Conservation (phyloP, 176 grass and related monocot species). For the Lolium multiflorum region DNA sequence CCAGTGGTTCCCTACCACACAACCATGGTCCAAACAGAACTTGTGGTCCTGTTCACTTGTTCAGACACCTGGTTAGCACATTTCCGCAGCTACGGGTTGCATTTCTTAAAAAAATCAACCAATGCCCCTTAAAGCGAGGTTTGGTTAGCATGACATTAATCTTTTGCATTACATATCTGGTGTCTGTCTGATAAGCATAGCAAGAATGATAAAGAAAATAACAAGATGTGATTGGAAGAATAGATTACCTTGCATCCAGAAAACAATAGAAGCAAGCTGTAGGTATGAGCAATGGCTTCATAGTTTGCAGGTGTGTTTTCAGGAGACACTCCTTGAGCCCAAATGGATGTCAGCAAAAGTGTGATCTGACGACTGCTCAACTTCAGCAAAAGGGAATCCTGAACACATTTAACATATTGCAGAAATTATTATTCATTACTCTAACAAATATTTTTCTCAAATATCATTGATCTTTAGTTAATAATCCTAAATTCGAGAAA, state of each 20-base stretch:
- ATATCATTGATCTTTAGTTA: conserved; percentile 32
- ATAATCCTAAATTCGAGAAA: conserved; percentile 34
- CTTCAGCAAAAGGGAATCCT: conserved; percentile 81
- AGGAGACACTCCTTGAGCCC: conserved; percentile 85
- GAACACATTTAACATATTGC: conserved; percentile 54
- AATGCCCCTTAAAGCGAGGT: background rate
- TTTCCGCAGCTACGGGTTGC: conserved; percentile 16
- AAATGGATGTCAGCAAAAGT: conserved; percentile 92
- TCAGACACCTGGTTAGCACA: background rate
- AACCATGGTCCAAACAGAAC: conserved; percentile 23
- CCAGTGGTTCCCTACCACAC: background rate
- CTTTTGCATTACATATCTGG: conserved; percentile 14
- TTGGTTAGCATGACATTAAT: conserved; percentile 25
- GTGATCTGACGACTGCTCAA: conserved; percentile 88
- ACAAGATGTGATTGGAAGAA: background rate
- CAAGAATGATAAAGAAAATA: conserved; percentile 37
- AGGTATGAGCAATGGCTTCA: conserved; percentile 98
- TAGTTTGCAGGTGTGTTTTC: conserved; percentile 89
- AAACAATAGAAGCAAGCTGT: conserved; percentile 87
- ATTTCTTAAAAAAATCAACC: background rate
- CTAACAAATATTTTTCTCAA: conserved; percentile 42
- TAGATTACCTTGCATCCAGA: conserved; percentile 83
- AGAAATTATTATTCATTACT: conserved; percentile 36
- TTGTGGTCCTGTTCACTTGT: background rate
- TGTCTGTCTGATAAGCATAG: conserved; percentile 25